Percentiles rank a stretch among this genome's conserved stretches.
phyloP scores from a whole-genome alignment of 495 filamentous ascomycete species.

The Daldinia caldariorum region DNA sequence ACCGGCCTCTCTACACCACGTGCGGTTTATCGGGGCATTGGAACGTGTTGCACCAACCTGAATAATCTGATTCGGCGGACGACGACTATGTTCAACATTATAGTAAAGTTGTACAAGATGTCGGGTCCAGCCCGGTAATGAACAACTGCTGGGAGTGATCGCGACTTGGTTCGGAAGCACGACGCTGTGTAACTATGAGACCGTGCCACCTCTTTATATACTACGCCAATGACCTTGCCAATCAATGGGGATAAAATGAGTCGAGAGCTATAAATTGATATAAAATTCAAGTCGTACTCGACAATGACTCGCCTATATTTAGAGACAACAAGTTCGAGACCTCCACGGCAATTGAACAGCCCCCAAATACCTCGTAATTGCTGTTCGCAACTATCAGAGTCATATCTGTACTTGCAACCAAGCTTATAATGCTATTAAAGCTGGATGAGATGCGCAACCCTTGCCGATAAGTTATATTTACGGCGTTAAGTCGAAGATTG shows the following conservation, averaged over 20 bases:
- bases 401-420: not conserved
- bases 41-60: conserved; percentile 9
- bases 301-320: not conserved
- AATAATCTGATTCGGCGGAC: conserved; percentile 34
- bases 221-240: conserved; percentile 3
- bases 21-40: not conserved
- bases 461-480: not conserved
- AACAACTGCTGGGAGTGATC: not conserved
- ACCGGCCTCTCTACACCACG: not conserved
- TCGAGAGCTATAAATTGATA: conserved; percentile 2
- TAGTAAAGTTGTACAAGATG: not conserved
- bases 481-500: not conserved
- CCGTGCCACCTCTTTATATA: conserved; percentile 9
- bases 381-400: not conserved
- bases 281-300: not conserved
- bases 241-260: not conserved
- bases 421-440: not conserved
- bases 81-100: not conserved
- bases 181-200: not conserved
- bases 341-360: not conserved
- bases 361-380: not conserved
- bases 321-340: not conserved
- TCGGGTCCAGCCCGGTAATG: not conserved
- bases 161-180: not conserved
- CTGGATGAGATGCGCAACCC: not conserved